phyloP scores from a whole-genome alignment of 495 filamentous ascomycete species.

The Amniculicola lignicola region DNA sequence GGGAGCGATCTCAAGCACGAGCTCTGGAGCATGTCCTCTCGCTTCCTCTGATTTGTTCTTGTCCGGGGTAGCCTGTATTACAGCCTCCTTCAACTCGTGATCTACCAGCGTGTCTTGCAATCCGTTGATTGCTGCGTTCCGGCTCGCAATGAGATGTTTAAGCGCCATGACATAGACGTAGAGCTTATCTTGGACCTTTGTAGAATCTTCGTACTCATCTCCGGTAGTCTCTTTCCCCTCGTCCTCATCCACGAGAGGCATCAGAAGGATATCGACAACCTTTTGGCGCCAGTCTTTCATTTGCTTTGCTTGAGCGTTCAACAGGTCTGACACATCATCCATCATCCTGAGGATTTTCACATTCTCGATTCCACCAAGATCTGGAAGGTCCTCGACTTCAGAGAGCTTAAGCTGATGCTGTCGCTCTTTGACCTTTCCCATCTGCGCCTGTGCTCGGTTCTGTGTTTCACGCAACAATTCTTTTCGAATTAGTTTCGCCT shows the following conservation, averaged over 20 bases:
- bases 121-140: conserved; percentile 70
- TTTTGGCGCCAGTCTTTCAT: conserved; percentile 71
- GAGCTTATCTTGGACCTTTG: conserved; percentile 78
- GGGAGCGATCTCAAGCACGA: conserved; percentile 60
- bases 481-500: conserved; percentile 69
- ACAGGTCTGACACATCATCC: conserved; percentile 49
- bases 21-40: conserved; percentile 68
- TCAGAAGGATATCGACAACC: conserved; percentile 64
- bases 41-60: too few species aligned
- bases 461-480: conserved; percentile 58
- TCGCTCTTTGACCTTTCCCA: conserved; percentile 51
- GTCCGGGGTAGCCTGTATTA: conserved; percentile 58
- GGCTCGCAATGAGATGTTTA: conserved; percentile 71
- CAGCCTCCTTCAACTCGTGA: conserved; percentile 64
- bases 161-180: conserved; percentile 79
- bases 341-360: conserved; percentile 56
- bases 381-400: conserved; percentile 50
- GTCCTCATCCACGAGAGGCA: conserved; percentile 80
- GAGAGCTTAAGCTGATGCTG: conserved; percentile 65
- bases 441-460: conserved; percentile 45
- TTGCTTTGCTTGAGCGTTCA: conserved; percentile 67
- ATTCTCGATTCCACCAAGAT: conserved; percentile 60
- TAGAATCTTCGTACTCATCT: conserved; percentile 84
- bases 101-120: conserved; percentile 72
- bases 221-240: conserved; percentile 69